phyloP scores from a whole-genome alignment of 2,329 filamentous ascomycete species.

The Phialophora verrucosa region DNA sequence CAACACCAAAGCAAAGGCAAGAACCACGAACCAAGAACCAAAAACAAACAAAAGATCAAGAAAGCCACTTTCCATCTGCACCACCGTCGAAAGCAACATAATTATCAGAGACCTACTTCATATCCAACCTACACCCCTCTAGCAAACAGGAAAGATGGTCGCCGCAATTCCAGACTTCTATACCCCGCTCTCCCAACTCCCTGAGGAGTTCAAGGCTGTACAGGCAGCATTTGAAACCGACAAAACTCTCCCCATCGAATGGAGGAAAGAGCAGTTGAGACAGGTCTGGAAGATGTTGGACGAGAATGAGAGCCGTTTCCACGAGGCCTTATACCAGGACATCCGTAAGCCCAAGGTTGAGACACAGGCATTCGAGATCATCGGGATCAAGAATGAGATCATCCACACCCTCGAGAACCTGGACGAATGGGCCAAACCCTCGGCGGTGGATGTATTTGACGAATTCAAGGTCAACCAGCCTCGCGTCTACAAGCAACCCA shows the following conservation, averaged over 20 bases:
- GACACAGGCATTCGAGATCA: constrained; percentile 43
- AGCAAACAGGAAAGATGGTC: not conserved
- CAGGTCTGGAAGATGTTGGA: constrained; percentile 51
- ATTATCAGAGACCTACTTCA: too few species aligned
- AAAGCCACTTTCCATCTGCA: not conserved
- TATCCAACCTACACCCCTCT: not conserved
- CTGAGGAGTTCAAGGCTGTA: constrained; percentile 22
- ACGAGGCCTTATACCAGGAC: constrained; percentile 46
- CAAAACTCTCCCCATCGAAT: constrained; percentile 48
- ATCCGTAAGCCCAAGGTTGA: constrained; percentile 47
- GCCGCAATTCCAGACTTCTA: constrained; percentile 2
- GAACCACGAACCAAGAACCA: not conserved
- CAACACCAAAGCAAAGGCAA: not conserved
- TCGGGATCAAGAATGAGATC: constrained; percentile 45
- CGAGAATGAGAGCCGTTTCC: constrained; percentile 47
- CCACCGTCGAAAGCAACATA: not conserved
- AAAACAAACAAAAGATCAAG: not conserved
- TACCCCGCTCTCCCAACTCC: not conserved
- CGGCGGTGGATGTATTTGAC: constrained; percentile 2
- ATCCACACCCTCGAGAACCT: constrained; percentile 49
- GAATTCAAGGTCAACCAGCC: constrained; percentile 10
- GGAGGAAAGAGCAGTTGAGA: constrained; percentile 52
- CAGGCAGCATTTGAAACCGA: constrained; percentile 41
- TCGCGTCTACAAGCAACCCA: constrained; percentile 10
- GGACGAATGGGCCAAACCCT: constrained; percentile 49